A percentile compares a stretch with the other conserved stretches of the same genome.
Evolutionary conservation across 805 yeast genomes (phyloP).

Genomic region (Starmerella gropengiesseri): DNA sequence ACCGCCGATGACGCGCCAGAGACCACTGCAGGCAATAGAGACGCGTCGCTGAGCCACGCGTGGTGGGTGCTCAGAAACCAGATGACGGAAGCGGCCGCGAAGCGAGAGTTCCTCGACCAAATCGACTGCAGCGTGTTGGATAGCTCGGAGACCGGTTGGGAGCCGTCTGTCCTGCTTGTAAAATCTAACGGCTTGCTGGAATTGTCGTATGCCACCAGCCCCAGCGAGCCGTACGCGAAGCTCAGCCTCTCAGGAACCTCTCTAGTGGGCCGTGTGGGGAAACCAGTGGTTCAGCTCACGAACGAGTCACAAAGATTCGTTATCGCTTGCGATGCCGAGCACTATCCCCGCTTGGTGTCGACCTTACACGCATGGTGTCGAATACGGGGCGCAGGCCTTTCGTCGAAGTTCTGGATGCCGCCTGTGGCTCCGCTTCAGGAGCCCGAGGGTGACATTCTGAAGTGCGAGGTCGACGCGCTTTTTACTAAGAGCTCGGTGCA

Average conservation of each 20-base stretch:
- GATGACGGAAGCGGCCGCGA: constrained; percentile 5
- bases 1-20: constrained; percentile 1
- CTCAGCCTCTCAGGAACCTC: constrained; percentile 15
- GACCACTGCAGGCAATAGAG: constrained; percentile 4
- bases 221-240: constrained; percentile 10
- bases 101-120: neutral
- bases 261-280: constrained; percentile 21
- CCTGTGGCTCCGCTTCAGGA: constrained; percentile 7
- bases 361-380: constrained; percentile 20
- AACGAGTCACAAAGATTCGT: constrained; percentile 12
- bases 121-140: constrained; percentile 18
- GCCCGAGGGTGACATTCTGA: constrained; percentile 14
- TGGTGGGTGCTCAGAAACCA: constrained; percentile 10
- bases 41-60: constrained; percentile 16
- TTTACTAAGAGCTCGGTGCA: constrained; percentile 16
- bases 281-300: constrained; percentile 16
- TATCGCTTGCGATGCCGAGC: constrained; percentile 2
- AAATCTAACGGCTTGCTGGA: constrained; percentile 9
- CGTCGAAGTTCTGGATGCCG: constrained; percentile 21
- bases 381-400: constrained; percentile 20
- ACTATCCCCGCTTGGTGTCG: constrained; percentile 10
- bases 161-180: constrained; percentile 9
- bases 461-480: constrained; percentile 21
- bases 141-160: constrained; percentile 18
- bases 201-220: constrained; percentile 4